Percentiles rank a stretch among this genome's conserved stretches.
Conservation (phyloP, 2,329 filamentous ascomycete species). For the Alternaria viburni region DNA sequence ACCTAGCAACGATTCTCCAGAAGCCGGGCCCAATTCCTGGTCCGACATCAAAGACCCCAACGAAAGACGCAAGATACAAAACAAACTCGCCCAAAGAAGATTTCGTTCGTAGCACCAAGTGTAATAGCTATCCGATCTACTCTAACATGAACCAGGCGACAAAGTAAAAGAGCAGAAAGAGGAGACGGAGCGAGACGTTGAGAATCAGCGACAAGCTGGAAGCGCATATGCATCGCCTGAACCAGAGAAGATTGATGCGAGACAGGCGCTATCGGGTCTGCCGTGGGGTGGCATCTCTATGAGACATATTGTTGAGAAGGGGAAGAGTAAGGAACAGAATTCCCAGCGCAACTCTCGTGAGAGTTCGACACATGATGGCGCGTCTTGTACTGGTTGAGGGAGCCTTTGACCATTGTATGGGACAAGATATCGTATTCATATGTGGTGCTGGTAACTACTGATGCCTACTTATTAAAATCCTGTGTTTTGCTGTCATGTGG, state of each 20-base stretch:
- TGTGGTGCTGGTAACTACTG: neutral
- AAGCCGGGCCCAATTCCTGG: slow-evolving; percentile 65
- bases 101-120: slow-evolving; percentile 67
- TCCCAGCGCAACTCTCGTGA: slow-evolving; percentile 51
- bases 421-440: neutral
- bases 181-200: slow-evolving; percentile 65
- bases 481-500: neutral
- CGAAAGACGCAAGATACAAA: slow-evolving; percentile 76
- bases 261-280: slow-evolving; percentile 67
- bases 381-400: slow-evolving; percentile 26
- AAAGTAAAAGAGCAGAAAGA: slow-evolving; percentile 73
- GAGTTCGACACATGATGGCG: slow-evolving; percentile 47
- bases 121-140: neutral
- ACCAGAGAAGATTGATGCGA: slow-evolving; percentile 60
- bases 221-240: slow-evolving; percentile 69
- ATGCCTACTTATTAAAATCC: neutral
- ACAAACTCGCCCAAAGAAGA: slow-evolving; percentile 76
- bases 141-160: slow-evolving; percentile 60
- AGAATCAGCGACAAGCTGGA: slow-evolving; percentile 69
- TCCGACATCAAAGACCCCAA: slow-evolving; percentile 71
- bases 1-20: slow-evolving; percentile 23
- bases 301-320: slow-evolving; percentile 56
- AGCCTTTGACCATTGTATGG: neutral
- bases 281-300: slow-evolving; percentile 72
- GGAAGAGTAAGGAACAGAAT: slow-evolving; percentile 53